Evolutionary conservation across 2,329 filamentous ascomycete species (phyloP), one percentile per base, ranked within the genome.

Genomic region (Ceratocystis cacaofunesta): DNA sequence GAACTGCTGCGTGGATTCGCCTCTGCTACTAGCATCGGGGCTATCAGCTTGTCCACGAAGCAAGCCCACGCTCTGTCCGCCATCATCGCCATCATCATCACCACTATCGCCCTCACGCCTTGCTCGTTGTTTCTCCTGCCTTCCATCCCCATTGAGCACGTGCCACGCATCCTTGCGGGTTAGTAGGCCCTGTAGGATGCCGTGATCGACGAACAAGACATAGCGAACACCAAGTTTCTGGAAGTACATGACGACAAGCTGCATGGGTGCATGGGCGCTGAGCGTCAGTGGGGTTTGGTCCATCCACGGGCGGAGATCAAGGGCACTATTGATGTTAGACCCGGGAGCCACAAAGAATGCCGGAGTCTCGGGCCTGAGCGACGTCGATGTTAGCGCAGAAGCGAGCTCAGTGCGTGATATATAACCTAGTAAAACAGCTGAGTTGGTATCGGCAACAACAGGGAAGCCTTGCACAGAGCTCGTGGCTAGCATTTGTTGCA

Each of bases 131-230:
- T 17, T 28, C n/a, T 22, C 78, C 76, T 30, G 80, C 76, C 65
- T 82, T 4, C 10, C 82, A 73, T 86, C 83, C 69, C 87, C 89
- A 72, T 96, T 90, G 58, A 97, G 79, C 48, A 97, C 85, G 74
- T 90, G 92, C 89, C 92, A 97, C 43, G 95, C 86, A 75, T 99
- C 94, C 78, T 99, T 99, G 79, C 97, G 97, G 22, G 94, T 99
- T 70, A 97, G 77, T 61, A 99, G 75, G 0, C 94, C 94, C 73
- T 90, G 86, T 48, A 99, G 76, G 62, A 84, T 83, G 22, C 94
- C 94, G 61, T 86, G 83, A 69, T 96, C 89, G 48, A 84, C 85
- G 73, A 97, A 95, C 2, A 97, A 77, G 4, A 99, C 84, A 76
- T 97, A 96, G 62, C 92, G 83, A 68, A 99, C 77, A 22, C 94